Base-by-base conservation (phyloP, 2,329 filamentous ascomycete genomes). In the Bipolaris zeicola region DNA sequence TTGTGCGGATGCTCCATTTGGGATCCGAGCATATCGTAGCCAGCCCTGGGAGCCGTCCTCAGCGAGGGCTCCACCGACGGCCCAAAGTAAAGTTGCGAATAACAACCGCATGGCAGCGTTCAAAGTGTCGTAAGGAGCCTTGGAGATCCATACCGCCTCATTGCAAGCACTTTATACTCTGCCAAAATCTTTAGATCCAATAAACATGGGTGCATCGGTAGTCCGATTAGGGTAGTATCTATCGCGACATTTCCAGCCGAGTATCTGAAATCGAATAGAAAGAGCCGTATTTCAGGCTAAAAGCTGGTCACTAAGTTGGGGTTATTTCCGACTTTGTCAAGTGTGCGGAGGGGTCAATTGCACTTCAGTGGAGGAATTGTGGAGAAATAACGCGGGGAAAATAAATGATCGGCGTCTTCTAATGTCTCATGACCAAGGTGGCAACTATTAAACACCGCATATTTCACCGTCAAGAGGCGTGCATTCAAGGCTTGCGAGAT, bases 21-120 rank as follows among this genome's bases (percentile, higher is more conserved):
- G 74, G 13, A 87, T 66, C 7, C 81, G 79, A 31, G 86, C 86
- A 69, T 89, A 89, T 46, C 87, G 82, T 52, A 89, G 73, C 87
- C 87, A 90, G 45, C 78, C 87, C 54, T 82, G 77, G 22, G 86
- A 74, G 10, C 87, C 87, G 66, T 84, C 82, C 65, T 90, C 87
- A 37, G 85, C 86, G 6, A 56, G 20, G 10, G 50, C 57, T 31
- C 38, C 3, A 6, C 42, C 22, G 13, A 56, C 8, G 11, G 36
- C 18, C 13, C 52, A 38, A 8, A 50, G 33, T 4, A 61, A 8
- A 10, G 49, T 42, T 8, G 46, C 38, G 28, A 61, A 16, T 22
- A 22, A 34, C 26, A 63, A 41, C 31, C 49, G 58, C 62, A 64
- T 64, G 7, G 13, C 39, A 26, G 22, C 13, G 14, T 31, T 36